A percentile compares a stretch with the other conserved stretches of the same genome.
phyloP scores from a whole-genome alignment of 2,329 filamentous ascomycete species.

The Zopfia rhizophila region DNA sequence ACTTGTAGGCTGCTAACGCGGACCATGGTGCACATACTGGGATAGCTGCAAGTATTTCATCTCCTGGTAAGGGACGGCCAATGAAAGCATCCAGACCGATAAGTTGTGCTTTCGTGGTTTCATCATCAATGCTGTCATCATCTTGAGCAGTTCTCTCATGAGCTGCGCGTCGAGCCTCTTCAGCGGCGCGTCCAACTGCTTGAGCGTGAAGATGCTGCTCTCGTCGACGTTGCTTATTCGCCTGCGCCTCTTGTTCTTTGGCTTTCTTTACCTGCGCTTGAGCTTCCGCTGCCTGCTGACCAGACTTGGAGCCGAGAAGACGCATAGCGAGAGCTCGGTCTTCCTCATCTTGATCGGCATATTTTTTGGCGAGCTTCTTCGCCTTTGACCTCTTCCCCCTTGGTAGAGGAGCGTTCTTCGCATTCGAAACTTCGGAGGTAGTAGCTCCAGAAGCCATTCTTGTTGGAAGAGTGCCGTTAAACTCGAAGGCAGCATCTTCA shows the following conservation, averaged over 20 bases:
- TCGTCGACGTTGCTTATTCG: constrained; percentile 77
- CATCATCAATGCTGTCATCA: constrained; percentile 67
- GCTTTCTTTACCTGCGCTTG: constrained; percentile 70
- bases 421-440: constrained; percentile 39
- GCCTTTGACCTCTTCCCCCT: constrained; percentile 84
- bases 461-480: constrained; percentile 23
- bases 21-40: constrained; percentile 72
- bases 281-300: constrained; percentile 72
- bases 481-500: constrained; percentile 44
- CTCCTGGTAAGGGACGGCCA: constrained; percentile 79
- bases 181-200: constrained; percentile 78
- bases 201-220: constrained; percentile 83
- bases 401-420: constrained; percentile 46
- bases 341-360: constrained; percentile 94
- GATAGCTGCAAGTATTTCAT: constrained; percentile 78
- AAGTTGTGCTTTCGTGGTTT: constrained; percentile 58
- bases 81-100: constrained; percentile 74
- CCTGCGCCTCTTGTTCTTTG: constrained; percentile 76
- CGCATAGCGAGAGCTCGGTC: constrained; percentile 85
- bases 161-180: constrained; percentile 69
- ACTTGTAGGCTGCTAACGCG: constrained; percentile 79
- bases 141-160: constrained; percentile 40
- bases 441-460: constrained; percentile 38
- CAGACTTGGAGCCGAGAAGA: constrained; percentile 82
- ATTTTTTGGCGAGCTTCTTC: constrained; percentile 89